Evolutionary conservation across 768 basidiomycete species (phyloP), one percentile per base, ranked within the genome.

Genomic region (Kwoniella dejecticola): DNA sequence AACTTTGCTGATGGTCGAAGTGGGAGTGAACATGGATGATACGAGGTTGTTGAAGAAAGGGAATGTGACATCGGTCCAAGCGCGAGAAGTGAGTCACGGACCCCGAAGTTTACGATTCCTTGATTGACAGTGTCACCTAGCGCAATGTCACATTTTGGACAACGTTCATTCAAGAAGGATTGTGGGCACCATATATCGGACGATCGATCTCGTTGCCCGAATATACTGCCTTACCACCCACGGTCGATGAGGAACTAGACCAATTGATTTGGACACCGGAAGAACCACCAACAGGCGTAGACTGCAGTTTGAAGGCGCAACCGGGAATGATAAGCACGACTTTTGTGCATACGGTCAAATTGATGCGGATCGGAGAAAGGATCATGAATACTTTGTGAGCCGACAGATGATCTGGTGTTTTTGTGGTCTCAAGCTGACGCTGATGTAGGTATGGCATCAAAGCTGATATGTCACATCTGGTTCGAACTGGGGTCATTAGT

Each of bases 341-440:
- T 1, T 75, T 75, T 48, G 60, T 70, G 6, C 63, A 72, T 52
- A 75, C 74, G 2, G 74, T 68, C 41, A 71, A 72, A 36, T 57
- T 75, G 42, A 69, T 69, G 61, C 56, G 54, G 36, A 75, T 75
- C 47, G 69, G 68, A 19, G 64, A 68, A 58, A 52, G 59, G 40
- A 70, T 75, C 53, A 71, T 72, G 70, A 67, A 67, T 23, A 69
- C 71, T 21, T 44, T 75, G 74, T 75, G 46, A 47, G 74, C 67
- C 21, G 3, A 3, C 21, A 12, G 33, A 42, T 33, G 12, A 13
- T 8, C 12, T 36, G 7, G 26, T 26, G 11, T 4, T n/a, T 6
- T 26, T 21, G 46, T 41, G 33, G 7, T 36, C 7, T 7, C 58
- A 12, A 52, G 15, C n/a, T 23, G 19, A 31, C 7, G 8, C 29